Evolutionary conservation across 345 rosid species (phyloP).

Genomic region (Gossypium arboreum): DNA sequence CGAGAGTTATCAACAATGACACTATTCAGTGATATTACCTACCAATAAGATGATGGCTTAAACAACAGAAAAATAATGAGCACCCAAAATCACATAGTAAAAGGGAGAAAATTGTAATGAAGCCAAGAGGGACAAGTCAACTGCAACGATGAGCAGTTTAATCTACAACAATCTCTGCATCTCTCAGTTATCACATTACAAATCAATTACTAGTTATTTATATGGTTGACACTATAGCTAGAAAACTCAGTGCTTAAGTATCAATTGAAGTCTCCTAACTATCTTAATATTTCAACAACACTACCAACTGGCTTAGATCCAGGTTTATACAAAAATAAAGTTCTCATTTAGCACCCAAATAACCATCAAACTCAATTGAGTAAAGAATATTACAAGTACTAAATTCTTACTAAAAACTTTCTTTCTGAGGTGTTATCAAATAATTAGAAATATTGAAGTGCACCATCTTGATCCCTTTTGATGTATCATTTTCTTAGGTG

Average conservation of each 20-base stretch:
- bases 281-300: slow-evolving; percentile 2
- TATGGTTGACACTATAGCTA: neutral
- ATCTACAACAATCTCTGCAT: neutral
- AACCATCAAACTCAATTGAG: neutral
- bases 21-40: neutral
- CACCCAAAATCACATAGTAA: neutral
- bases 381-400: neutral
- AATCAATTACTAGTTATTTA: neutral
- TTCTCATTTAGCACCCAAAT: slow-evolving; percentile 6
- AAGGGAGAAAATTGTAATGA: neutral
- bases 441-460: neutral
- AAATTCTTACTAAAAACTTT: neutral
- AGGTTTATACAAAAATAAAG: neutral
- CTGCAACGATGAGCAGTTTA: neutral
- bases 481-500: neutral
- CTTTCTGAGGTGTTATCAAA: neutral
- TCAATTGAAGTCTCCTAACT: neutral
- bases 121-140: neutral
- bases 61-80: neutral
- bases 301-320: neutral
- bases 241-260: neutral
- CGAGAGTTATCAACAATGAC: neutral
- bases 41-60: neutral
- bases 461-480: neutral
- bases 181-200: neutral